Evolutionary conservation across 345 rosid genomes (phyloP).

Genomic region (Durio zibethinus): DNA sequence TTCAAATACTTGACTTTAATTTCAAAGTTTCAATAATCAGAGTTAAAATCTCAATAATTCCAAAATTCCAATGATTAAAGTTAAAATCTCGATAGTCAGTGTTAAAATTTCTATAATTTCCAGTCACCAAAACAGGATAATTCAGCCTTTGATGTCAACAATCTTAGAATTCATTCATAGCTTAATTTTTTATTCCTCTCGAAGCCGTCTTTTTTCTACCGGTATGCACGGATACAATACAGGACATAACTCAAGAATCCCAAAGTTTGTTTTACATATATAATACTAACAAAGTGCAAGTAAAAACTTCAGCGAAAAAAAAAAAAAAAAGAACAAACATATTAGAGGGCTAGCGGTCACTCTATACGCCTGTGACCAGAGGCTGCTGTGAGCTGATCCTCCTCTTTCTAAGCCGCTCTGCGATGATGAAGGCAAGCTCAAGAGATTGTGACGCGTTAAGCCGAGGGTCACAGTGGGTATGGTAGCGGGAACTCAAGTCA

Average conservation of each 20-base stretch:
- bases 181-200: background rate
- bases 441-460: constrained; percentile 75
- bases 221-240: constrained; percentile 25
- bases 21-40: too few species aligned
- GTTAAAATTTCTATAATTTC: too few species aligned
- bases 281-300: background rate
- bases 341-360: background rate
- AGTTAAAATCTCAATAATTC: too few species aligned
- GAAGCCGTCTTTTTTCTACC: background rate
- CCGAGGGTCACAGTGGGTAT: constrained; percentile 62
- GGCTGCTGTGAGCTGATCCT: constrained; percentile 46
- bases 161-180: background rate
- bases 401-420: constrained; percentile 66
- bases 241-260: constrained; percentile 14
- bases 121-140: too few species aligned
- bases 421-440: constrained; percentile 65
- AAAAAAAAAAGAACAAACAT: background rate
- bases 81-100: too few species aligned
- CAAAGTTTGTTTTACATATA: too few species aligned
- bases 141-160: too few species aligned
- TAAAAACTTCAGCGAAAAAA: background rate
- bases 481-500: constrained; percentile 62
- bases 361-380: constrained; percentile 28
- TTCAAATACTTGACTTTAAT: too few species aligned
- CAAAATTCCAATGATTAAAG: too few species aligned